Conservation (phyloP, 1,139 yeast genomes). For the Protomyces gravidus region DNA sequence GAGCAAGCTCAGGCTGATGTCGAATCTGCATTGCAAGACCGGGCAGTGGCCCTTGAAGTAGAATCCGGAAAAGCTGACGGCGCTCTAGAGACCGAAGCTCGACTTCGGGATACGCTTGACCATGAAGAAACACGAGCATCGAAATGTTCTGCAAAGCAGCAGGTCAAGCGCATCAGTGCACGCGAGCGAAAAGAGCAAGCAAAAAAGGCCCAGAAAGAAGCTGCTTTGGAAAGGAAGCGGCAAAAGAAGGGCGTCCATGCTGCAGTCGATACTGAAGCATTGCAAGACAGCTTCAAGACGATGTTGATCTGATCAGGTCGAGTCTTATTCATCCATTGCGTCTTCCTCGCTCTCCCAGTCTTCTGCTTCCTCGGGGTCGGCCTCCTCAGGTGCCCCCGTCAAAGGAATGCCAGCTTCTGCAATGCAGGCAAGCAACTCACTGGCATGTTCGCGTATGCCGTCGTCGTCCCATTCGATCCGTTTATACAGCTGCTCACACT, state of each 20-base stretch:
- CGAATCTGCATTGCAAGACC: conserved; percentile 5
- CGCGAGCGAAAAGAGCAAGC: conserved; percentile 19
- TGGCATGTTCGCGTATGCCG: conserved; percentile 29
- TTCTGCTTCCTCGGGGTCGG: not conserved
- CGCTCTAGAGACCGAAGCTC: not conserved
- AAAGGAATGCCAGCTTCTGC: conserved; percentile 18
- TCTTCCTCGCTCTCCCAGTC: conserved; percentile 28
- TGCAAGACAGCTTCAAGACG: not conserved
- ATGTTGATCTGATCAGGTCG: conserved; percentile 3
- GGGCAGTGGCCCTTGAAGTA: not conserved
- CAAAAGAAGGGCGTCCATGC: not conserved
- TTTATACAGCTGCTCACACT: conserved; percentile 18
- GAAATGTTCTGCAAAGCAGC: no score
- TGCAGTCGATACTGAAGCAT: not conserved
- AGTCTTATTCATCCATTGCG: conserved; percentile 21
- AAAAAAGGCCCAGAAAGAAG: conserved; percentile 20
- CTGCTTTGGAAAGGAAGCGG: conserved; percentile 11
- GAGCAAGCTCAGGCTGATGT: conserved; percentile 29
- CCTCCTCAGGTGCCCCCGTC: conserved; percentile 12
- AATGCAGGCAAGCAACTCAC: conserved; percentile 27
- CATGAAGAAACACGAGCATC: no score
- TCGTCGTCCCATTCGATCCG: conserved; percentile 29
- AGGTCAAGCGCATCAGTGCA: conserved; percentile 2
- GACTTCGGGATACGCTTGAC: not conserved
- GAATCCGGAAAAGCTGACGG: conserved; percentile 2